A percentile compares a stretch with the other conserved stretches of the same genome.
Conservation (phyloP, 2,329 filamentous ascomycete species). For the Fusarium nurragi region DNA sequence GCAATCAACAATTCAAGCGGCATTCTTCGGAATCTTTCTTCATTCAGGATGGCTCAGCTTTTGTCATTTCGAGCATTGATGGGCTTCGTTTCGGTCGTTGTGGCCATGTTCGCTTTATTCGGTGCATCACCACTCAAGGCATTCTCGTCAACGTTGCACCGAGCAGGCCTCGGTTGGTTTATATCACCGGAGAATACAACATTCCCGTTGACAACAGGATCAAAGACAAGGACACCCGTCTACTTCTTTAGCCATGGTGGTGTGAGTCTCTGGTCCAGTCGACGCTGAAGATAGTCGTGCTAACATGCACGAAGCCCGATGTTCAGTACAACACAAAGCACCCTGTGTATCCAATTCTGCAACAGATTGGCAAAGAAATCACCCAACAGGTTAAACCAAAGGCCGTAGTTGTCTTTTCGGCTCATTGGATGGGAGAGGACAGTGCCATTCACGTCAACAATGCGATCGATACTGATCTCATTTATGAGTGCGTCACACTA, state of each 20-base stretch:
- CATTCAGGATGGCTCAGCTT: slow-evolving; percentile 35
- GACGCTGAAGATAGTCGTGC: background rate
- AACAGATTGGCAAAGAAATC: slow-evolving; percentile 74
- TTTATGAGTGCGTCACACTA: slow-evolving; percentile 67
- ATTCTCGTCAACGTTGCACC: slow-evolving; percentile 39
- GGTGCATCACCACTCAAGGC: slow-evolving; percentile 37
- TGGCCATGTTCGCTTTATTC: slow-evolving; percentile 40
- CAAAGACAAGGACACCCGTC: slow-evolving; percentile 49
- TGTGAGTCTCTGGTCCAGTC: slow-evolving; percentile 46
- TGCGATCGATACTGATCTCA: slow-evolving; percentile 69
- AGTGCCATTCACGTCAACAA: slow-evolving; percentile 72
- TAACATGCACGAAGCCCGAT: slow-evolving; percentile 57
- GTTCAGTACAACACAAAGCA: slow-evolving; percentile 76
- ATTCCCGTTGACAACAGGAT: background rate
- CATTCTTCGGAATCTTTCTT: background rate
- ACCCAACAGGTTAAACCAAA: slow-evolving; percentile 74
- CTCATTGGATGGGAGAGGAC: slow-evolving; percentile 74
- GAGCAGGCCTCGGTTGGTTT: slow-evolving; percentile 28
- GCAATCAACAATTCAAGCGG: background rate
- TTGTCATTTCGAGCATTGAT: slow-evolving; percentile 34
- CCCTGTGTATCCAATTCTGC: slow-evolving; percentile 71
- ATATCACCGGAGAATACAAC: slow-evolving; percentile 19
- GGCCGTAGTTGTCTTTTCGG: slow-evolving; percentile 79
- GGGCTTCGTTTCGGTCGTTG: slow-evolving; percentile 35
- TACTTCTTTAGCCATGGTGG: slow-evolving; percentile 64